Evolutionary conservation across 108 stramenopile genomes (phyloP), one percentile per base, ranked within the genome.

Genomic region (Mediolabrus comicus): DNA sequence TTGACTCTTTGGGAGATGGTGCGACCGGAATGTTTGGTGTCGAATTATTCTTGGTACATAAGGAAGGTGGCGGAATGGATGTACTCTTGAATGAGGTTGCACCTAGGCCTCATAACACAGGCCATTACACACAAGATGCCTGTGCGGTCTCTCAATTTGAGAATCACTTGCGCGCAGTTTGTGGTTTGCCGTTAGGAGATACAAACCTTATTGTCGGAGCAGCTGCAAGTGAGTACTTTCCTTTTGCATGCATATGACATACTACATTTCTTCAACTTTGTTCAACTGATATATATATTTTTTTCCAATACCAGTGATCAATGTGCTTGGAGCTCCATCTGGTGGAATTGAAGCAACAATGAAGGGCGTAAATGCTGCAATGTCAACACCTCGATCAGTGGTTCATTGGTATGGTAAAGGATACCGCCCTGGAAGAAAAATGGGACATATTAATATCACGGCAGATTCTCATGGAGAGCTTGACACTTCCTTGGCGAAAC

Each of bases 121-220:
- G 99, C n/a, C 99, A 99, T 84, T 98, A 98, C 84, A 99, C 99
- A 14, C 98, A 98, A 74, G 97, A 99, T 81, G 97, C 97, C 12
- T 98, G 97, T 71, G 91, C 86, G 2, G 80, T 87, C 22, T 91
- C 88, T 67, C 99, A 99, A 76, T 99, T 99, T 80, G 98, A 98
- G 77, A 97, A 98, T 86, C 97, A 98, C 78, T 66, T 98, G 34
- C 85, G 98, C 51, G 97, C 87, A 16, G 86, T 98, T 17, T 84
- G 96, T 59, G 98, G 96, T 0, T 82, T 99, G 68, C 96, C 96
- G 6, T 72, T 97, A 55, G 98, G 97, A 9, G 85, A 83, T 54
- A 95, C 97, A 16, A 66, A 86, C 13, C 77, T 95, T 86, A 74
- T 81, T 46, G 90, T 92, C 12, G 90, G 89, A 28, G 87, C 92